Evolutionary conservation across 305 asterid genomes (phyloP).

Genomic region (Fraxinus xanthoxyloides): DNA sequence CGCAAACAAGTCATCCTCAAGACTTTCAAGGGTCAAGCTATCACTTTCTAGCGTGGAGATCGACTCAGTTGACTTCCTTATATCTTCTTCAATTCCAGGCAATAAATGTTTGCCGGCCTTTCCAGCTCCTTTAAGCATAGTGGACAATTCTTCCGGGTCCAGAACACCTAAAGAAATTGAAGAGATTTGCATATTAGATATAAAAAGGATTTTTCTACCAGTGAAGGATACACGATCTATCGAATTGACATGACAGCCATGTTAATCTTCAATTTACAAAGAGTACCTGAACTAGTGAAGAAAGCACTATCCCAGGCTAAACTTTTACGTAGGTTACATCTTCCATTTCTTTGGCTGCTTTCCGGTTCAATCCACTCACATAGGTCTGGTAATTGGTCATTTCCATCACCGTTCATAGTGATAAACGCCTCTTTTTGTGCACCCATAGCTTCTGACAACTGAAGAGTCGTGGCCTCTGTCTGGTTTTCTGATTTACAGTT

Average conservation of each 20-base stretch:
- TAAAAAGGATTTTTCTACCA: not conserved
- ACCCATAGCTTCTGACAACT: conserved; percentile 23
- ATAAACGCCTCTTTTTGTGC: conserved; percentile 30
- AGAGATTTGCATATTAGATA: not conserved
- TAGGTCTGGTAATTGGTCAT: conserved; percentile 46
- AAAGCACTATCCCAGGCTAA: conserved; percentile 98
- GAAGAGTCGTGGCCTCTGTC: conserved; percentile 21
- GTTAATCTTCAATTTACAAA: conserved; percentile 4
- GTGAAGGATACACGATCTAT: not conserved
- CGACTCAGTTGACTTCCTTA: conserved; percentile 69
- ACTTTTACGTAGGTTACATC: conserved; percentile 84
- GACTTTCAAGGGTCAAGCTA: conserved; percentile 59
- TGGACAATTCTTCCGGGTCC: conserved; percentile 78
- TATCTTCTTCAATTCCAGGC: conserved; percentile 78
- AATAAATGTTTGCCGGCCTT: conserved; percentile 41
- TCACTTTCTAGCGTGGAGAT: conserved; percentile 76
- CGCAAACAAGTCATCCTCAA: conserved; percentile 76
- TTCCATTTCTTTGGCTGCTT: conserved; percentile 42
- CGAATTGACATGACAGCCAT: not conserved
- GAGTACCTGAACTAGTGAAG: conserved; percentile 83
- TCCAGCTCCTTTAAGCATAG: conserved; percentile 61
- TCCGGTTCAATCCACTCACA: conserved; percentile 53
- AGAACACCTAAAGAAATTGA: conserved; percentile 61
- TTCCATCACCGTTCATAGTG: conserved; percentile 21
- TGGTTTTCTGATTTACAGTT: conserved; percentile 33